Conservation (phyloP, 2,329 filamentous ascomycete genomes). For the Pseudocercospora cruenta region DNA sequence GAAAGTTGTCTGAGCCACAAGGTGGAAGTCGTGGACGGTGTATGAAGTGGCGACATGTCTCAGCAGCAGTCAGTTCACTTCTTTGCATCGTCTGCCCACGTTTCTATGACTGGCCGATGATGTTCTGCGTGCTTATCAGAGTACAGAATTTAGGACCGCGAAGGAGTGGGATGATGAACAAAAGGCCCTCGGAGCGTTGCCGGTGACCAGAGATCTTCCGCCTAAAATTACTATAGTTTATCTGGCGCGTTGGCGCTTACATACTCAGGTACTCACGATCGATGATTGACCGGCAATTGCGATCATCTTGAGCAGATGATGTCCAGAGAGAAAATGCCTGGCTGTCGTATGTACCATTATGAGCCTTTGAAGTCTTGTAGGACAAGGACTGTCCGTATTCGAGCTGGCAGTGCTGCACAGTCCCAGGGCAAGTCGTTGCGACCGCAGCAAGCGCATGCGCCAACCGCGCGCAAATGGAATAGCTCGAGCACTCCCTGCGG, state of each 20-base stretch:
- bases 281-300: neutral
- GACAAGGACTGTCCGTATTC: neutral
- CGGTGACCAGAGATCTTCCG: neutral
- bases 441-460: conserved; percentile 11
- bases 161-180: conserved; percentile 17
- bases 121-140: neutral
- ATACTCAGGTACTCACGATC: neutral
- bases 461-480: conserved; percentile 10
- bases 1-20: neutral
- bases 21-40: neutral
- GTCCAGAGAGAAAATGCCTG: neutral
- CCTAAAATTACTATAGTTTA: conserved; percentile 2
- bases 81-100: neutral
- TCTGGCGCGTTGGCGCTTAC: conserved; percentile 5
- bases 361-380: neutral
- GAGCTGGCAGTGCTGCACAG: neutral
- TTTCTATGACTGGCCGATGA: neutral
- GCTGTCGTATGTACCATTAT: no score
- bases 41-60: neutral
- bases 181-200: conserved; percentile 3
- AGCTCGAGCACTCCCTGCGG: conserved; percentile 4
- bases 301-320: neutral
- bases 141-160: neutral
- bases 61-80: neutral
- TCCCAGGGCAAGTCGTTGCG: conserved; percentile 7